These are phyloP conservation scores for Chlamydomonas sphaeroides DNA, from an alignment of 139 green algal species.

Conservation along the genomic window DNA sequence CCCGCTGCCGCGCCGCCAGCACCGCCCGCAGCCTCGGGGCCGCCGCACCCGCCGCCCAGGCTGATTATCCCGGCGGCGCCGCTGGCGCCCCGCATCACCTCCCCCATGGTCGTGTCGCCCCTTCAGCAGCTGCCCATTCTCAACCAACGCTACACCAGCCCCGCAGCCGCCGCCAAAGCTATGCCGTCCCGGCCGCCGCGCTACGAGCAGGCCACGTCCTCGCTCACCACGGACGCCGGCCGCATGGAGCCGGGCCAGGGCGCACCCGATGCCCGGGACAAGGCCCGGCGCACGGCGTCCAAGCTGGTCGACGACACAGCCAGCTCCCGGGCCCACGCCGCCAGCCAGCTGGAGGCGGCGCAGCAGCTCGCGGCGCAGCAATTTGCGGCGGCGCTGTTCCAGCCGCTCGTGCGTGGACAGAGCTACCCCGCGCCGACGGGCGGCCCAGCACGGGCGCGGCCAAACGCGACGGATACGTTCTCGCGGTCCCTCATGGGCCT, in stretches of 20 bases:
- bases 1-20: too few relatives aligned
- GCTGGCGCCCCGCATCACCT: background rate
- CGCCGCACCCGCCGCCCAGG: too few relatives aligned
- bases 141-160: slow-evolving; percentile 11
- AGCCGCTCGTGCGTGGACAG: slow-evolving; percentile 13
- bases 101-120: background rate
- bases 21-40: too few relatives aligned
- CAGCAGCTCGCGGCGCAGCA: slow-evolving; percentile 1
- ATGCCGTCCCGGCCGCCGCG: background rate
- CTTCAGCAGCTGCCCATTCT: slow-evolving; percentile 5
- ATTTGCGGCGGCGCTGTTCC: slow-evolving; percentile 13
- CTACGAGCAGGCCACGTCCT: slow-evolving; percentile 15
- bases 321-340: slow-evolving; percentile 1
- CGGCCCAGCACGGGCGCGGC: background rate
- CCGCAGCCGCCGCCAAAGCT: background rate
- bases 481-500: slow-evolving; percentile 24
- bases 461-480: background rate
- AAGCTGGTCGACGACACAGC: slow-evolving; percentile 23
- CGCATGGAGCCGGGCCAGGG: background rate
- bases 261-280: background rate
- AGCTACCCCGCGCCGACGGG: background rate
- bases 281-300: background rate
- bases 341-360: background rate
- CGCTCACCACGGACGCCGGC: background rate
- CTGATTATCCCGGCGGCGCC: background rate